phyloP scores from a whole-genome alignment of 1,139 yeast genomes.

The Scheffersomyces parashehatae region DNA sequence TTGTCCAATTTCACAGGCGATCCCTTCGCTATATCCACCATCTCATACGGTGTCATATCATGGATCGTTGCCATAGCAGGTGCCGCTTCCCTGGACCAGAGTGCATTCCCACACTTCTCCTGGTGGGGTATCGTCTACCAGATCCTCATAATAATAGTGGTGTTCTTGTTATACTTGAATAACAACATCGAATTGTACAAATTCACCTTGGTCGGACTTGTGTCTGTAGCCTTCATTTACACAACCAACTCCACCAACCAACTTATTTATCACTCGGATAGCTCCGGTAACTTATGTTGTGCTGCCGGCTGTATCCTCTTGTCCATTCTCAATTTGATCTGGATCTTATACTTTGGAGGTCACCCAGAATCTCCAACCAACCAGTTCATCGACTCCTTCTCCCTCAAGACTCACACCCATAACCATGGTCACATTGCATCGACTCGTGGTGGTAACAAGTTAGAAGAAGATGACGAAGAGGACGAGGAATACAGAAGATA shows the following conservation, averaged over 20 bases:
- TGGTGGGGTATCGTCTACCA: slow-evolving; percentile 99
- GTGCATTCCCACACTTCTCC: slow-evolving; percentile 71
- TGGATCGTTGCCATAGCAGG: slow-evolving; percentile 92
- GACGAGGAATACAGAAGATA: slow-evolving; percentile 30
- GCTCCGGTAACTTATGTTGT: slow-evolving; percentile 74
- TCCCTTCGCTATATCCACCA: slow-evolving; percentile 71
- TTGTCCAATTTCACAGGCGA: slow-evolving; percentile 60
- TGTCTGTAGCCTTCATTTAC: slow-evolving; percentile 73
- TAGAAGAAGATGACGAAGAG: slow-evolving; percentile 22
- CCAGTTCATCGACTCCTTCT: slow-evolving; percentile 79
- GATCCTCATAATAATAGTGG: slow-evolving; percentile 55
- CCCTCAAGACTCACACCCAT: slow-evolving; percentile 31
- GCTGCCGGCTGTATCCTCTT: slow-evolving; percentile 89
- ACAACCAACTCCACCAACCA: slow-evolving; percentile 80
- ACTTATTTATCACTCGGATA: slow-evolving; percentile 65
- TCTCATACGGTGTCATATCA: slow-evolving; percentile 60
- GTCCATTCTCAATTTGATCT: slow-evolving; percentile 73
- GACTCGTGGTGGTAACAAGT: slow-evolving; percentile 25
- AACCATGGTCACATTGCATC: slow-evolving; percentile 28
- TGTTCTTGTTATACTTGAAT: slow-evolving; percentile 63
- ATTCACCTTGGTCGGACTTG: slow-evolving; percentile 55
- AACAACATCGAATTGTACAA: slow-evolving; percentile 74
- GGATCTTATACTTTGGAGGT: slow-evolving; percentile 87
- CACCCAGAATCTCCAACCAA: slow-evolving; percentile 80
- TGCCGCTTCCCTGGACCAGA: slow-evolving; percentile 61